A percentile compares a stretch with the other conserved stretches of the same genome.
These are phyloP conservation scores for Aspergillus ustus DNA, from an alignment of 2,329 filamentous ascomycete species.

Conservation along the genomic window DNA sequence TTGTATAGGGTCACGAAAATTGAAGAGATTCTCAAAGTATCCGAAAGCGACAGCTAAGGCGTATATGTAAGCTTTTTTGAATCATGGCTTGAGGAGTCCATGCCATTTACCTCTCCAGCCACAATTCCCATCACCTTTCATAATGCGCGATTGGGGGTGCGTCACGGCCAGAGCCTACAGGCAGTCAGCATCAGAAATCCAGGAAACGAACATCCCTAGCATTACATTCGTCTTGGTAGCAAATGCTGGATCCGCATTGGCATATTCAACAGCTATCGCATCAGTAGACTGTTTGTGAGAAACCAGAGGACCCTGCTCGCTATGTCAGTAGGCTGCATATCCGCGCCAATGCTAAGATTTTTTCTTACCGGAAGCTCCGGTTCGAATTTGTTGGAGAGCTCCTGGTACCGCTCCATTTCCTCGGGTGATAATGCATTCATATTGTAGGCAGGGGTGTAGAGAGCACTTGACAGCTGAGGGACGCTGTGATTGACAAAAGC, in stretches of 20 bases:
- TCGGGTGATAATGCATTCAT: conserved; percentile 52
- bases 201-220: conserved; percentile 2
- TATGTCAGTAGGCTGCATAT: conserved; percentile 28
- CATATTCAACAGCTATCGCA: conserved; percentile 82
- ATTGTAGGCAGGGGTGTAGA: conserved; percentile 27
- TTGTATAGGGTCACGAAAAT: conserved; percentile 65
- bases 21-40: conserved; percentile 86
- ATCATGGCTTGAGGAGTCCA: conserved; percentile 15
- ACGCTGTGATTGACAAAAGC: conserved; percentile 28
- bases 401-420: conserved; percentile 65
- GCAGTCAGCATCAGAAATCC: conserved; percentile 17
- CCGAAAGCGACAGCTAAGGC: conserved; percentile 81
- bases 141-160: conserved; percentile 84
- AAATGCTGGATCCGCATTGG: conserved; percentile 82
- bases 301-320: conserved; percentile 73
- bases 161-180: conserved; percentile 75
- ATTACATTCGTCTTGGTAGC: conserved; percentile 82
- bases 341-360: background rate
- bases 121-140: conserved; percentile 93
- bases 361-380: conserved; percentile 58
- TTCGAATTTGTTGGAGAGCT: conserved; percentile 65
- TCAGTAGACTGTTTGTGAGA: conserved; percentile 77
- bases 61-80: conserved; percentile 10
- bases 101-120: conserved; percentile 87
- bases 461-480: conserved; percentile 28